Evolutionary conservation across 2,329 filamentous ascomycete genomes (phyloP).

Genomic region (Amesomyces nigricolor): DNA sequence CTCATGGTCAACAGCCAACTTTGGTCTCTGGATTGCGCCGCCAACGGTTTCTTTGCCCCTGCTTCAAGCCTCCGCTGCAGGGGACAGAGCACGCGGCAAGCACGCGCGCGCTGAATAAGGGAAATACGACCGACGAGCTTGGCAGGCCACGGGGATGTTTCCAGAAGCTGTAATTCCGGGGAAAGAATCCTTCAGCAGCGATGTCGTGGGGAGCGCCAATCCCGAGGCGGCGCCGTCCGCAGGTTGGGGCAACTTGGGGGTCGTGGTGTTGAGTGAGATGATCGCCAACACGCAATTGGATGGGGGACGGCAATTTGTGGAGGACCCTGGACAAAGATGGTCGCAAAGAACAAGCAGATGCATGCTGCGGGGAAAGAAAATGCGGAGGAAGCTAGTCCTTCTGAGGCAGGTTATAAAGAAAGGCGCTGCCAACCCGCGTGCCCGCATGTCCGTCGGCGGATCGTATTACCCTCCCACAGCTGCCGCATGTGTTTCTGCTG

Average conservation of each 20-base stretch:
- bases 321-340: not conserved
- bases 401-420: constrained; percentile 22
- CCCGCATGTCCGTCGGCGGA: constrained; percentile 14
- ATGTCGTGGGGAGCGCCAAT: constrained; percentile 1
- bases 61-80: not conserved
- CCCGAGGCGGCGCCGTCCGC: not conserved
- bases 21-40: not conserved
- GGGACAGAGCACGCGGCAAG: not conserved
- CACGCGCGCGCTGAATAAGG: constrained; percentile 1
- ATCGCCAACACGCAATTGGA: constrained; percentile 18
- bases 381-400: constrained; percentile 20
- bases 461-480: constrained; percentile 15
- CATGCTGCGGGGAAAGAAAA: constrained; percentile 13
- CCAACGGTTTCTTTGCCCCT: not conserved
- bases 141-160: not conserved
- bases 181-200: not conserved
- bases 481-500: constrained; percentile 14
- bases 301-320: not conserved
- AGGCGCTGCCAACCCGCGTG: constrained; percentile 9
- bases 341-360: constrained; percentile 11
- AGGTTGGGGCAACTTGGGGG: not conserved
- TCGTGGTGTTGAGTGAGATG: constrained; percentile 4
- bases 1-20: constrained; percentile 1
- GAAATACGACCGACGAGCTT: not conserved
- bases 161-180: not conserved